Evolutionary conservation across 169 alveolate species (phyloP).

Genomic region (Eimeria acervulina): DNA sequence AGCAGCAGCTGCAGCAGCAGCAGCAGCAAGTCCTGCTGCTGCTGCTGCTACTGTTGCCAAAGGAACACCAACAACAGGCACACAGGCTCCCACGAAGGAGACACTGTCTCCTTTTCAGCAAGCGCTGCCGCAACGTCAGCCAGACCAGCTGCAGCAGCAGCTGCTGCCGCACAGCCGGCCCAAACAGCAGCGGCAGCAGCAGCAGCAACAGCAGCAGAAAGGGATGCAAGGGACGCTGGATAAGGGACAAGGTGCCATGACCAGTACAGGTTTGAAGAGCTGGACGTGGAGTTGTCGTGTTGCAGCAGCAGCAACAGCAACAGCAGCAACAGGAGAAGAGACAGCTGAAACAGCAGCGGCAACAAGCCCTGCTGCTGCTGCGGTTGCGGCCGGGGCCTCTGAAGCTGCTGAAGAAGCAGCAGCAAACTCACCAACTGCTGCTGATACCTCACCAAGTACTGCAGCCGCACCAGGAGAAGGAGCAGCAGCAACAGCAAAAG

Average conservation of each 20-base stretch:
- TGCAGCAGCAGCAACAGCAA: too few species aligned
- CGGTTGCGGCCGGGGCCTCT: too few species aligned
- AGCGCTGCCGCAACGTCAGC: neutral
- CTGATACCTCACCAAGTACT: neutral
- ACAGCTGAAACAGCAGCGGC: too few species aligned
- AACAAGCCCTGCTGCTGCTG: too few species aligned
- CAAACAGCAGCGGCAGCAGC: conserved; percentile 21
- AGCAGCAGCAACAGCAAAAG: conserved; percentile 28
- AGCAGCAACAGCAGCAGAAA: neutral
- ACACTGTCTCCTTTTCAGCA: neutral
- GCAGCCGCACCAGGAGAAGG: neutral
- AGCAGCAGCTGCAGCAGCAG: conserved; percentile 3
- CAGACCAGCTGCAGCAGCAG: neutral
- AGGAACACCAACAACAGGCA: neutral
- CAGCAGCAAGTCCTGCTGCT: too few species aligned
- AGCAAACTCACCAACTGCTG: neutral
- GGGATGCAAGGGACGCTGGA: neutral
- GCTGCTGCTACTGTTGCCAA: neutral
- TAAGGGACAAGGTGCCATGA: neutral
- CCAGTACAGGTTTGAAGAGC: neutral
- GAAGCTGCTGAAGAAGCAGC: neutral
- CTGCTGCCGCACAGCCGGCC: neutral
- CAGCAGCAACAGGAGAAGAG: too few species aligned
- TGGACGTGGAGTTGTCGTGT: conserved; percentile 18
- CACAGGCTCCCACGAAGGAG: neutral